Conservation (phyloP, 176 grass and related monocot genomes). For the Puccinellia tenuiflora region DNA sequence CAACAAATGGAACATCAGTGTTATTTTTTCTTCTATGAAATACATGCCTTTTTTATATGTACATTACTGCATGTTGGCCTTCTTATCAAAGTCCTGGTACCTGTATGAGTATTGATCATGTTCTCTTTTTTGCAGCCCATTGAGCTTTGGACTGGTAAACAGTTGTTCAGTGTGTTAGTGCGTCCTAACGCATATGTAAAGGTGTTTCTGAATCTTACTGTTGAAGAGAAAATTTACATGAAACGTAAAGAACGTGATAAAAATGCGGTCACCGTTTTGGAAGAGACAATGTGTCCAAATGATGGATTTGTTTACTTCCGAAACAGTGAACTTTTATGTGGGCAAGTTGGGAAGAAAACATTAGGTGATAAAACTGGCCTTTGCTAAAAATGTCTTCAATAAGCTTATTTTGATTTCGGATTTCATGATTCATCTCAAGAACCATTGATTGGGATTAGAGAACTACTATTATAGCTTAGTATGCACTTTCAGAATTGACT, state of each 20-base stretch:
- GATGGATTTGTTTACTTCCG: constrained; percentile 90
- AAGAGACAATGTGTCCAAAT: constrained; percentile 80
- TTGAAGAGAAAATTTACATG: constrained; percentile 81
- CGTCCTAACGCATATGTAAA: constrained; percentile 72
- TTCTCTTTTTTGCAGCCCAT: constrained; percentile 61
- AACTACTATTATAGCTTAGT: not conserved
- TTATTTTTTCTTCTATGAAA: constrained; percentile 8
- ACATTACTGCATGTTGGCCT: constrained; percentile 10
- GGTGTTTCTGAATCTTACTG: constrained; percentile 89
- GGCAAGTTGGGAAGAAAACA: constrained; percentile 85
- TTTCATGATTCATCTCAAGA: not conserved
- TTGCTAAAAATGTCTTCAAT: not conserved
- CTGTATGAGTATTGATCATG: constrained; percentile 5
- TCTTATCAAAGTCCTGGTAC: constrained; percentile 16
- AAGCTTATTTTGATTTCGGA: not conserved
- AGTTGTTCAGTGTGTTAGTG: constrained; percentile 85
- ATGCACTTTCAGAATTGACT: not conserved
- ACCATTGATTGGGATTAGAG: not conserved
- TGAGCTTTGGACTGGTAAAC: constrained; percentile 98
- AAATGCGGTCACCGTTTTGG: not conserved
- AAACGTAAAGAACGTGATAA: constrained; percentile 3
- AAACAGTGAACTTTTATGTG: constrained; percentile 90
- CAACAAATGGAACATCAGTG: not conserved
- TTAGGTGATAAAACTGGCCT: constrained; percentile 55
- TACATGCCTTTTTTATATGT: not conserved